Conservation (phyloP, 805 yeast species). For the Candida hispaniensis region DNA sequence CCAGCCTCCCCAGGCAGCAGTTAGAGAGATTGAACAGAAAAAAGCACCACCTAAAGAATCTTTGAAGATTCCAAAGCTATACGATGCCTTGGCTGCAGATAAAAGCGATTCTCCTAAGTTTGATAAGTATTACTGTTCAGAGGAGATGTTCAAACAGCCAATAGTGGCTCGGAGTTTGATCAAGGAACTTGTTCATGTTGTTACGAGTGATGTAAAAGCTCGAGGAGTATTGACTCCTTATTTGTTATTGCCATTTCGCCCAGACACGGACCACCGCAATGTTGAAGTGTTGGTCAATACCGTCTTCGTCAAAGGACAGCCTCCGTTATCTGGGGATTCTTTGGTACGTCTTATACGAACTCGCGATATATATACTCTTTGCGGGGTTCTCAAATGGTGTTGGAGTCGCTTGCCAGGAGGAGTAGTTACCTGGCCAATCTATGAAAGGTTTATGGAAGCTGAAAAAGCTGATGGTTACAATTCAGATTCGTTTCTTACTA, state of each 20-base stretch:
- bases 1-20: conserved; percentile 1
- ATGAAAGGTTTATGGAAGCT: conserved; percentile 41
- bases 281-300: conserved; percentile 46
- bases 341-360: conserved; percentile 37
- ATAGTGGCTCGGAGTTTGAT: conserved; percentile 31
- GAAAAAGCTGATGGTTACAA: conserved; percentile 48
- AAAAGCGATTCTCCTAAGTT: conserved; percentile 2
- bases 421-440: conserved; percentile 78
- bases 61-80: background rate
- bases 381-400: conserved; percentile 65
- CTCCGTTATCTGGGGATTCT: conserved; percentile 37
- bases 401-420: conserved; percentile 78
- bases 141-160: conserved; percentile 19
- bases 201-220: conserved; percentile 62
- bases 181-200: conserved; percentile 53
- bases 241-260: conserved; percentile 65
- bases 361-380: conserved; percentile 54
- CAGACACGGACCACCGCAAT: conserved; percentile 44
- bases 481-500: conserved; percentile 60
- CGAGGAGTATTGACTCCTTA: conserved; percentile 61
- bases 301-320: conserved; percentile 49
- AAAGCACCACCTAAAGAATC: background rate
- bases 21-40: background rate
- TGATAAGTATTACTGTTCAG: conserved; percentile 22
- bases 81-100: too few relatives aligned